Evolutionary conservation across 1,284 basidiomycete species (phyloP).

Genomic region (Singerocomus rubriflavus): DNA sequence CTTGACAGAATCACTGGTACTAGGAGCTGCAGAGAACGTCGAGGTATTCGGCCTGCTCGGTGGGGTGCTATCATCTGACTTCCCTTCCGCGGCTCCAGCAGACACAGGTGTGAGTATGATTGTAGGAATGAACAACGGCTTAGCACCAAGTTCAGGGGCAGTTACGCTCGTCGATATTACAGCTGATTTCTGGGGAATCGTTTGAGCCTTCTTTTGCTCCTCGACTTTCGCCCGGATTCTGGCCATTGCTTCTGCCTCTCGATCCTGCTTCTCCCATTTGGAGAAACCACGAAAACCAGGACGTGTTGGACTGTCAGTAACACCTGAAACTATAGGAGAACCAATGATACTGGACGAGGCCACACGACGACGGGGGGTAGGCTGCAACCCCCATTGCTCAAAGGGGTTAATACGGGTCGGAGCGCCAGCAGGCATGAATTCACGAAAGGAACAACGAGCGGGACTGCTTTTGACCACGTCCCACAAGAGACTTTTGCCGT

Average conservation of each 20-base stretch:
- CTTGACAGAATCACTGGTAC: slow-evolving; percentile 10
- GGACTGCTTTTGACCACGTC: slow-evolving; percentile 38
- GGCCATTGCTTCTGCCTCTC: slow-evolving; percentile 73
- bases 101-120: slow-evolving; percentile 31
- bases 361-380: slow-evolving; percentile 37
- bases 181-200: slow-evolving; percentile 1
- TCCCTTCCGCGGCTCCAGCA: slow-evolving; percentile 9
- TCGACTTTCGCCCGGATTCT: slow-evolving; percentile 53
- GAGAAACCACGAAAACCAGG: slow-evolving; percentile 53
- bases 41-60: slow-evolving; percentile 19
- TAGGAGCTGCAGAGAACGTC: slow-evolving; percentile 11
- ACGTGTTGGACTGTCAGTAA: slow-evolving; percentile 53
- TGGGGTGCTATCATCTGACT: neutral
- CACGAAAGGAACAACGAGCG: slow-evolving; percentile 39
- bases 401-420: slow-evolving; percentile 41
- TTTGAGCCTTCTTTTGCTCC: slow-evolving; percentile 38
- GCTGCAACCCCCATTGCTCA: slow-evolving; percentile 30
- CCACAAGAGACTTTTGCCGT: slow-evolving; percentile 50
- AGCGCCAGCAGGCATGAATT: slow-evolving; percentile 43
- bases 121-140: slow-evolving; percentile 23
- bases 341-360: slow-evolving; percentile 32
- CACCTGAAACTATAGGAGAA: slow-evolving; percentile 33
- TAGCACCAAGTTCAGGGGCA: slow-evolving; percentile 22
- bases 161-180: slow-evolving; percentile 23
- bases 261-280: slow-evolving; percentile 80